These are phyloP conservation scores for Clarireedia paspali DNA, from an alignment of 2,329 filamentous ascomycete species.

Conservation along the genomic window DNA sequence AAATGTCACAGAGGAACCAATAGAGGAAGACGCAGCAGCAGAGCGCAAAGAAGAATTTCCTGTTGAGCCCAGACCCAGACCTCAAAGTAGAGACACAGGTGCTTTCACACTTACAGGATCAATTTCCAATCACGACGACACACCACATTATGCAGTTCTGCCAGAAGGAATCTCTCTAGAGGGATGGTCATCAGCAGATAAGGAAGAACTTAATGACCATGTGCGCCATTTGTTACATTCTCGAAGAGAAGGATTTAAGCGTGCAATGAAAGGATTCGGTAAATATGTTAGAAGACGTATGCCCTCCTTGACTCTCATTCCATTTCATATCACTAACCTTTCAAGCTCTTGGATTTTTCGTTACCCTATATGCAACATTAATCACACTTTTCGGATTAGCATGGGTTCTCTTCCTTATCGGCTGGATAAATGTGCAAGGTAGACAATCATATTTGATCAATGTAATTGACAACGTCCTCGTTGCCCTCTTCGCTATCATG, in stretches of 20 bases:
- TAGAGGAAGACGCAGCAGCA: conserved; percentile 8
- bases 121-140: conserved; percentile 55
- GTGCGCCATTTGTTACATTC: conserved; percentile 86
- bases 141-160: conserved; percentile 63
- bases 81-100: conserved; percentile 17
- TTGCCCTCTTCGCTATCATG: conserved; percentile 63
- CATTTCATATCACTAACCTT: conserved; percentile 13
- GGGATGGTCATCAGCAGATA: conserved; percentile 68
- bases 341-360: conserved; percentile 67
- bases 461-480: conserved; percentile 62
- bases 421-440: conserved; percentile 77
- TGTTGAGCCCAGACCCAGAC: conserved; percentile 9
- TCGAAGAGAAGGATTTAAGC: conserved; percentile 69
- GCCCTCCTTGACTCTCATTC: conserved; percentile 24
- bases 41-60: conserved; percentile 2
- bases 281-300: conserved; percentile 67
- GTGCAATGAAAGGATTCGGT: conserved; percentile 69
- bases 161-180: conserved; percentile 66
- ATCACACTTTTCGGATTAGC: conserved; percentile 80
- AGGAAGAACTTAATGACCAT: conserved; percentile 71
- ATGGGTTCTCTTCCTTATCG: conserved; percentile 88
- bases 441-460: conserved; percentile 63
- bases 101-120: conserved; percentile 44
- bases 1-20: conserved; percentile 10
- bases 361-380: conserved; percentile 74